Evolutionary conservation across 2,329 filamentous ascomycete genomes (phyloP), one percentile per base, ranked within the genome.

Genomic region (Tolypocladium guangdongense): DNA sequence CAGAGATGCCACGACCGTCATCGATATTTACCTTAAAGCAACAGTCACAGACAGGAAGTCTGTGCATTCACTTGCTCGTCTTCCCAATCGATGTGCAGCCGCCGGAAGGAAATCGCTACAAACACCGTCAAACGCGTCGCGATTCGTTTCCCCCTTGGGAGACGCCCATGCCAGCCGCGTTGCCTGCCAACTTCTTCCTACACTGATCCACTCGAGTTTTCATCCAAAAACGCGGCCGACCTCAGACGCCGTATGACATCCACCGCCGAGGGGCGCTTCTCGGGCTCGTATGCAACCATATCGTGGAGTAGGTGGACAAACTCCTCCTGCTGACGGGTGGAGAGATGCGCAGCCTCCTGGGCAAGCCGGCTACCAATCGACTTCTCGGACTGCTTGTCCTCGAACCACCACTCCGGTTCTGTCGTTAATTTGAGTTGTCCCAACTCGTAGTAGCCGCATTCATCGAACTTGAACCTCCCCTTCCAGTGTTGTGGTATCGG

Each of bases 331-430:
- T 53, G 48, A 33, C 27, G 14, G 7, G 43, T 20, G 11, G 54
- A 51, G 7, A 53, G 54, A 53, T 55, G 41, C n/a, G 22, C 12
- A 30, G 54, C 54, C 35, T 45, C 20, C 18, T 37, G 14, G 20
- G 46, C 14, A 36, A 53, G 24, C 16, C 54, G 48, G 27, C 33
- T 37, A 32, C 12, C 41, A 49, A 53, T 53, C 38, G 38, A 22
- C 54, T 51, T 53, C 2, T 48, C 16, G 7, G 24, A 8, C 5
- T 43, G 8, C 20, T 53, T 18, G n/a, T 55, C 10, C 12, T 47
- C 48, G 18, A 48, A 55, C 54, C 54, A 55, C 50, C 53, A 55
- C 18, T 46, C 53, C n/a, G 50, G 50, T 50, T 55, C 53, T 39
- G 38, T 47, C 8, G 16, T 49, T 1, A 12, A 4, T 14, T 11